These are phyloP conservation scores for Prunella vulgaris DNA, from an alignment of 257 asterid species.

Conservation along the genomic window DNA sequence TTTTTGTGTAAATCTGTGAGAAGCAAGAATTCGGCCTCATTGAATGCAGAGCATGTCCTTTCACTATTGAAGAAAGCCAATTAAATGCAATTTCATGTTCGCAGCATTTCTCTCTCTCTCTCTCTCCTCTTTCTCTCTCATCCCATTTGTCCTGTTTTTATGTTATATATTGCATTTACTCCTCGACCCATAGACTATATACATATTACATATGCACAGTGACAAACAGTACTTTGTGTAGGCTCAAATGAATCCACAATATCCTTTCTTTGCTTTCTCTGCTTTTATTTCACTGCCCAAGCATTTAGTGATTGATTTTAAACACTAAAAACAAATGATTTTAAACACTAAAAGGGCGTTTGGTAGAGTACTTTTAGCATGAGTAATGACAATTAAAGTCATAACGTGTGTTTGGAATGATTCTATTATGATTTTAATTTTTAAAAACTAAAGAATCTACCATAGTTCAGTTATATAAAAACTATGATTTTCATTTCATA, in stretches of 20 bases:
- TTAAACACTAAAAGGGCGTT: no score
- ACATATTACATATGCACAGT: constrained; percentile 13
- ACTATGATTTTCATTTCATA: no score
- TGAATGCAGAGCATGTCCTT: constrained; percentile 40
- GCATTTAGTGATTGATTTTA: no score
- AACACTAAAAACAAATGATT: constrained; percentile 21
- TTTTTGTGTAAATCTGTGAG: no score
- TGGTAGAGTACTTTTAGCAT: no score
- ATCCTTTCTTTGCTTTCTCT: constrained; percentile 3
- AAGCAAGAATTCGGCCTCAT: neutral
- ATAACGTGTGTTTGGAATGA: no score
- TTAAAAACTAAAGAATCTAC: no score
- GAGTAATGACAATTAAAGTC: no score
- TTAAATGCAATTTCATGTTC: constrained; percentile 35
- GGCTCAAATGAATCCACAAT: constrained; percentile 10
- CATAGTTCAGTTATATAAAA: no score
- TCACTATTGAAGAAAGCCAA: constrained; percentile 40
- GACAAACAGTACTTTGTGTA: constrained; percentile 12
- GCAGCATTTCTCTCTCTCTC: constrained; percentile 8
- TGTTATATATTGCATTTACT: constrained; percentile 33
- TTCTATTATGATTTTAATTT: no score
- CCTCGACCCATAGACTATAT: constrained; percentile 7
- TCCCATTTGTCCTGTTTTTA: constrained; percentile 15
- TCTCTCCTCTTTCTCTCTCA: constrained; percentile 17
- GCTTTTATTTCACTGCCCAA: constrained; percentile 18